A percentile compares a stretch with the other conserved stretches of the same genome.
Evolutionary conservation across 371 early-diverging fungal genomes (phyloP).

Genomic region (Zychaea mexicana): DNA sequence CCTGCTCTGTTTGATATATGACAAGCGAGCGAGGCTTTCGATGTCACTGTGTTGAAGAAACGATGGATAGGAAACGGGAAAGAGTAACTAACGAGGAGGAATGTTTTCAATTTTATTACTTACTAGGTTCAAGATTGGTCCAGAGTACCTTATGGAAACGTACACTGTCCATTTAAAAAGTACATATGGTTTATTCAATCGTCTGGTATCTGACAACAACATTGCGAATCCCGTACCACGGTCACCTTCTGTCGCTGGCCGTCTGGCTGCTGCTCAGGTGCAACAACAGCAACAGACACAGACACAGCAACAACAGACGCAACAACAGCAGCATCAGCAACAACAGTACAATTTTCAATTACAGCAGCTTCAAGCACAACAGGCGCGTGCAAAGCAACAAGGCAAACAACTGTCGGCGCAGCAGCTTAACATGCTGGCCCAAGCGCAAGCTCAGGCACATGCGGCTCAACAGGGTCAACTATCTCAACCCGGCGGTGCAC

Average conservation of each 20-base stretch:
- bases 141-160: conserved; percentile 59
- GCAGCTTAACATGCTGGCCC: conserved; percentile 30
- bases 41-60: no score
- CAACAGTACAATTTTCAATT: conserved; percentile 29
- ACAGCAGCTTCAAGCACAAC: conserved; percentile 25
- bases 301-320: no score
- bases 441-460: conserved; percentile 21
- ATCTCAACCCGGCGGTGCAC: background rate
- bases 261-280: conserved; percentile 29
- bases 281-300: conserved; percentile 34
- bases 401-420: conserved; percentile 33
- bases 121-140: conserved; percentile 56
- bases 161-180: conserved; percentile 58
- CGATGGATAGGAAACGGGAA: background rate
- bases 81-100: background rate
- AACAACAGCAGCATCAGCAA: conserved; percentile 26
- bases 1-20: background rate
- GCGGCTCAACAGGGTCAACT: conserved; percentile 24
- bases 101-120: no score
- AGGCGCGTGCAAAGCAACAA: conserved; percentile 34
- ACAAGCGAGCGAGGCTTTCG: background rate
- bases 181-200: conserved; percentile 54
- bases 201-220: conserved; percentile 54
- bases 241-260: conserved; percentile 46
- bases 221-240: conserved; percentile 50